Evolutionary conservation across 1,284 basidiomycete species (phyloP), one percentile per base, ranked within the genome.

Genomic region (Irpex sp.): DNA sequence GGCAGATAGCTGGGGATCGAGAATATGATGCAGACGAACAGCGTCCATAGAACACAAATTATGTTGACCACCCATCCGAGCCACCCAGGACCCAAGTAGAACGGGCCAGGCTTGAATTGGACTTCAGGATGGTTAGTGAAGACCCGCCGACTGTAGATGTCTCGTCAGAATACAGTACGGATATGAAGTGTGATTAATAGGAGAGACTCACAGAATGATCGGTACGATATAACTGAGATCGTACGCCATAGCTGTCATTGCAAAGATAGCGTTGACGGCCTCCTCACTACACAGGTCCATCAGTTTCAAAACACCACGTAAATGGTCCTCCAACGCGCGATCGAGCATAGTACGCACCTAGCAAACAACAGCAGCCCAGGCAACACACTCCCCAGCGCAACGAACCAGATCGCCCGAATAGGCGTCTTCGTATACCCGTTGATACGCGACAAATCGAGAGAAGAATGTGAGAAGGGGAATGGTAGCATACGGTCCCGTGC

Each of bases 41-140:
- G 63, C 52, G 87, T 88, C 88, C 88, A 91, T 28, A 74, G 53
- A 53, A 93, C 85, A 66, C 91, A 92, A 56, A 81, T 81, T n/a
- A 79, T 64, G 69, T 94, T 93, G 65, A 82, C 81, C 14, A 80
- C 69, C 76, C 80, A 82, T 2, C 89, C 91, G 19, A 93, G 72
- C 61, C 79, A 67, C 0, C 91, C 91, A 58, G 84, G 78, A 19
- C 93, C 93, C 80, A 94, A 86, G 72, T 87, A 90, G 77, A 93
- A 95, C n/a, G 93, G 93, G n/a, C 93, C 93, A 0, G 93, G 92
- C 71, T 87, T 87, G 80, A 92, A 94, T 67, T 78, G 78, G 35
- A 95, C 88, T 57, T 95, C 93, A 0, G 93, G 93, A 70, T 96
- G 93, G 65, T 88, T 80, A 61, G 82, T 78, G 74, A 83, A 93